Evolutionary conservation across 2,329 filamentous ascomycete species (phyloP), one percentile per base, ranked within the genome.

Genomic region (Phyllachora maydis): DNA sequence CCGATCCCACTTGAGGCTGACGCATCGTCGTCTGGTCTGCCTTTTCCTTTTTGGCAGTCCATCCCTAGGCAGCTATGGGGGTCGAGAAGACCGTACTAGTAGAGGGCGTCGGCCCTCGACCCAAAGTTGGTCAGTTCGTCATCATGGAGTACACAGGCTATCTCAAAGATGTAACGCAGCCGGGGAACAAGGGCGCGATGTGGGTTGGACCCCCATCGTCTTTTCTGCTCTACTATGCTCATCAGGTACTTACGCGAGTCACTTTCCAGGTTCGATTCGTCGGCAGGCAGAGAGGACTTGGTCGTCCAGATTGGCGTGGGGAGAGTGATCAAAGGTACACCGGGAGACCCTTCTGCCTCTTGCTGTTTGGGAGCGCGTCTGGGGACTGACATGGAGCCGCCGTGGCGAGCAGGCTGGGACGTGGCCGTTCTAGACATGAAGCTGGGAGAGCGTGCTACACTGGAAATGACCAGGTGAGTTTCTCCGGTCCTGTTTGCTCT

Each of bases 101-200:
- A 17, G 48, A 62, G 32, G 83, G 85, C 40, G 59, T 61, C 39
- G 58, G 59, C 27, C 45, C 67, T 38, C 55, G 49, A 33, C 77
- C 85, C 28, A 42, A 50, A 34, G 39, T 42, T 10, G 75, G 78
- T 34, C 69, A 93, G 46, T 65, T 52, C 14, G 78, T 95, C 41
- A 66, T 64, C 41, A 91, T 95, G 43, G 68, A 88, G 52, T 95
- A 95, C 62, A 88, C 75, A 19, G 88, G 88, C 39, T 92, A 59
- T 52, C 61, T 95, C 32, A 76, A 74, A 51, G 72, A 90, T 41
- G 41, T 54, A 12, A 50, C 41, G 32, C 51, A 65, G 45, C 49
- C 61, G 11, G 57, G 66, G 28, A 56, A 65, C 40, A 67, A 76
- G 61, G 83, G 83, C 39, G 50, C 47, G 14, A 43, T 81, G 82